Conservation (phyloP, 2,329 filamentous ascomycete genomes). For the Sclerotinia sclerotiorum region DNA sequence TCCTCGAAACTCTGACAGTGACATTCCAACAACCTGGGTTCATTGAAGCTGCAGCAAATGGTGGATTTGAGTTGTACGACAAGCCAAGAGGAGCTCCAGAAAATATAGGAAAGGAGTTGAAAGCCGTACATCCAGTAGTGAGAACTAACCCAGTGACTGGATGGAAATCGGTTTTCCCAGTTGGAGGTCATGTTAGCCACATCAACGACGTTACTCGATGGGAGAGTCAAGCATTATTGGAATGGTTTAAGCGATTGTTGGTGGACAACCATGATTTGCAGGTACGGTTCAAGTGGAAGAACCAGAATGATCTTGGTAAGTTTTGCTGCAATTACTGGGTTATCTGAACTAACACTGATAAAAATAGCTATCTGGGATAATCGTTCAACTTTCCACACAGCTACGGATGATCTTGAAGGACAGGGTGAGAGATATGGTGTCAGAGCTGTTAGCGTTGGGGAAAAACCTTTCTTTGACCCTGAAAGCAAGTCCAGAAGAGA, state of each 20-base stretch:
- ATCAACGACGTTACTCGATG: conserved; percentile 52
- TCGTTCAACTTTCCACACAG: conserved; percentile 52
- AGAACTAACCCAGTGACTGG: conserved; percentile 59
- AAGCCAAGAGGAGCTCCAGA: conserved; percentile 49
- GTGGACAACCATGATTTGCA: conserved; percentile 58
- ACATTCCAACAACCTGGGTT: conserved; percentile 54
- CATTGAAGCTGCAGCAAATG: conserved; percentile 47
- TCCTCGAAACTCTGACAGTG: conserved; percentile 59
- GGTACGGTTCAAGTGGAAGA: conserved; percentile 45
- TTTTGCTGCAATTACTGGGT: not conserved
- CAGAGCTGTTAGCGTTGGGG: conserved; percentile 51
- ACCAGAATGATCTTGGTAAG: conserved; percentile 39
- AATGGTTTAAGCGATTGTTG: conserved; percentile 53
- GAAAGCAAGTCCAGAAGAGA: conserved; percentile 47
- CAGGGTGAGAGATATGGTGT: conserved; percentile 49
- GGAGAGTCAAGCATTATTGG: conserved; percentile 50
- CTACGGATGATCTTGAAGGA: conserved; percentile 53
- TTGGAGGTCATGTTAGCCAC: conserved; percentile 51
- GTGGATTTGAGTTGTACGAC: conserved; percentile 49
- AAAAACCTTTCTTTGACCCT: conserved; percentile 52
- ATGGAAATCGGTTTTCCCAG: conserved; percentile 56
- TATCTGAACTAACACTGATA: not conserved
- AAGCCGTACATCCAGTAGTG: conserved; percentile 54
- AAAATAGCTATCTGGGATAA: conserved; percentile 56
- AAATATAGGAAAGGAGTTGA: conserved; percentile 50